Percentiles rank a stretch among this genome's conserved stretches.
phyloP scores from a whole-genome alignment of 441 rosid species.

The Pelargonium fulgidum region DNA sequence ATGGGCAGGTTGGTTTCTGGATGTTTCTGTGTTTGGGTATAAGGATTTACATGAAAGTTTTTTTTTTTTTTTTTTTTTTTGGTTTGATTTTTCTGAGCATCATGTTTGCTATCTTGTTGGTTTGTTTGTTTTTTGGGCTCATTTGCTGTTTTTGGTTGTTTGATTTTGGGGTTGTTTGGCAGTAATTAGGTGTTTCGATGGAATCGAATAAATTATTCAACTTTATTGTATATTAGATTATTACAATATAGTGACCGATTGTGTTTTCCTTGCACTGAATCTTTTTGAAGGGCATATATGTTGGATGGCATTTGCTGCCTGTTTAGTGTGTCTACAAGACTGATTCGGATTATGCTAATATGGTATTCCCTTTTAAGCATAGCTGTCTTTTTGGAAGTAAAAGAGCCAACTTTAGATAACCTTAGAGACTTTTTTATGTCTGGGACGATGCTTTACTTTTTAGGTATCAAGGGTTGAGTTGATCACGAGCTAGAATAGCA shows the following conservation, averaged over 20 bases:
- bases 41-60: background rate
- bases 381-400: background rate
- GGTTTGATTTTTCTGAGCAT: background rate
- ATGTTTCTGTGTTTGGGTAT: background rate
- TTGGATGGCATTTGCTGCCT: background rate
- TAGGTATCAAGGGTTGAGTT: background rate
- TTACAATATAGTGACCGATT: too few relatives aligned
- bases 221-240: too few relatives aligned
- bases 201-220: too few relatives aligned
- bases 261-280: too few relatives aligned
- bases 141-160: background rate
- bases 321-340: background rate
- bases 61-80: background rate
- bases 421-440: background rate
- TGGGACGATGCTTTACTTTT: conserved; percentile 6
- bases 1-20: conserved; percentile 64
- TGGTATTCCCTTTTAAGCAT: background rate
- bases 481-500: background rate
- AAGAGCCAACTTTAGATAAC: background rate
- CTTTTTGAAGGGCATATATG: background rate
- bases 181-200: background rate
- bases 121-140: background rate
- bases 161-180: background rate
- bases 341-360: background rate
- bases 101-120: background rate